phyloP scores from a whole-genome alignment of 768 basidiomycete genomes.

The Hirschioporus abietinus region DNA sequence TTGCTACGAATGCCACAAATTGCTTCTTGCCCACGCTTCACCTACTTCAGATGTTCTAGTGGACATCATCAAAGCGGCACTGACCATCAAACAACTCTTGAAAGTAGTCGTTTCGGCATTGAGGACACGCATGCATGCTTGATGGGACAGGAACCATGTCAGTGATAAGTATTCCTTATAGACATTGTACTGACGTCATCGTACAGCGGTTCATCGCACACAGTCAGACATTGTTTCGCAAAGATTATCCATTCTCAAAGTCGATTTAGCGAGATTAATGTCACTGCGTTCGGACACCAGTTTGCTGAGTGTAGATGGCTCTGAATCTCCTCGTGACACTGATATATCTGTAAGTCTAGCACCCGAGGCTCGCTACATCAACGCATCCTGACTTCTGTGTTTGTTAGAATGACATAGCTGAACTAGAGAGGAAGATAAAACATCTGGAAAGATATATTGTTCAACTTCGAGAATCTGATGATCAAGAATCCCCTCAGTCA shows the following conservation, averaged over 20 bases:
- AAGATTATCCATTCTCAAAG: conserved; percentile 24
- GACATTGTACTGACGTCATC: conserved; percentile 6
- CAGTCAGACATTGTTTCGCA: conserved; percentile 56
- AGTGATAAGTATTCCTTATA: conserved; percentile 20
- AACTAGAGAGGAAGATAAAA: conserved; percentile 37
- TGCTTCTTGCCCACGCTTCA: conserved; percentile 76
- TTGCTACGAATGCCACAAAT: conserved; percentile 64
- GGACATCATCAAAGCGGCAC: conserved; percentile 26
- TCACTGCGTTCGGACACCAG: neutral
- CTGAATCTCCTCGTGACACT: neutral
- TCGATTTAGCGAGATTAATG: neutral
- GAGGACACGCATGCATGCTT: conserved; percentile 82
- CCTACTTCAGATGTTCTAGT: conserved; percentile 63
- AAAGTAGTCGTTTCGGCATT: conserved; percentile 74
- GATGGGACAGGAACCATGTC: conserved; percentile 67
- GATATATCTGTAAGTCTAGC: neutral
- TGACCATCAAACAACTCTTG: conserved; percentile 29
- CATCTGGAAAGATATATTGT: conserved; percentile 58
- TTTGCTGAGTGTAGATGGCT: neutral
- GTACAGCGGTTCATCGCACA: conserved; percentile 53
- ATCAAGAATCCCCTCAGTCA: conserved; percentile 27
- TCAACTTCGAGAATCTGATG: conserved; percentile 39
- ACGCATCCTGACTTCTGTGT: neutral
- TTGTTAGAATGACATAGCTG: neutral
- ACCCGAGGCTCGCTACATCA: neutral